Base-by-base conservation (phyloP, 2,329 filamentous ascomycete genomes). In the Trichophyton benhamiae region DNA sequence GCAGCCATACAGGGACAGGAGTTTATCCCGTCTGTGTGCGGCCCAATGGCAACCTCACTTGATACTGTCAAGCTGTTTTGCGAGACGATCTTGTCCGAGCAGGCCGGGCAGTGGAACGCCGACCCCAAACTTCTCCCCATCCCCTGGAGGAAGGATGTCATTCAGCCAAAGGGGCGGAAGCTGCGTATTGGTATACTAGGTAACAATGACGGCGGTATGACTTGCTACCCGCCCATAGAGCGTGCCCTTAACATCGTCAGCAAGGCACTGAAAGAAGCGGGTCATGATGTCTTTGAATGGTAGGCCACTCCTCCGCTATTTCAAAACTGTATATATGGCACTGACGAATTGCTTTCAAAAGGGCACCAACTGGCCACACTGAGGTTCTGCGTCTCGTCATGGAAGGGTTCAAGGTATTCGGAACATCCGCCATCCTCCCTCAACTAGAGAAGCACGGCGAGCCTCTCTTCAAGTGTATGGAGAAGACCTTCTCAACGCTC, bases 81-180 rank as follows among this genome's bases (percentile, higher is more conserved):
- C 58, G 66, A 68, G 63, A 68, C 72, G 0, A 67, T 76, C 13
- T 66, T 75, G 25, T 74, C 72, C n/a, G 63, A 67, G 2, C 61
- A 69, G 42, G 63, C 66, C 8, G 67, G 67, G 2, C 74, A 73
- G 1, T 76, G 74, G 74, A 69, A 66, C n/a, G 64, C 69, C 33
- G 74, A 76, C 62, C 73, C 74, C 25, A 75, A 76, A 64, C 69
- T 70, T 55, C 44, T 74, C 17, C 69, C 72, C 2, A 68, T 75
- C n/a, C 74, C 74, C 2, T 76, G 74, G 74, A 69, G 69, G 61
- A 68, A 67, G 57, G 61, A 68, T 48, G 67, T 68, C 9, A 70
- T 73, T 55, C 64, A 71, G 27, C 72, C 72, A 6, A 68, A 68
- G 58, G 70, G 71, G 11, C 68, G 72, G 13, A 74, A 72, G 60